Percentiles rank a stretch among this genome's conserved stretches.
Conservation (phyloP, 495 filamentous ascomycete genomes). For the Bombardia bombarda region DNA sequence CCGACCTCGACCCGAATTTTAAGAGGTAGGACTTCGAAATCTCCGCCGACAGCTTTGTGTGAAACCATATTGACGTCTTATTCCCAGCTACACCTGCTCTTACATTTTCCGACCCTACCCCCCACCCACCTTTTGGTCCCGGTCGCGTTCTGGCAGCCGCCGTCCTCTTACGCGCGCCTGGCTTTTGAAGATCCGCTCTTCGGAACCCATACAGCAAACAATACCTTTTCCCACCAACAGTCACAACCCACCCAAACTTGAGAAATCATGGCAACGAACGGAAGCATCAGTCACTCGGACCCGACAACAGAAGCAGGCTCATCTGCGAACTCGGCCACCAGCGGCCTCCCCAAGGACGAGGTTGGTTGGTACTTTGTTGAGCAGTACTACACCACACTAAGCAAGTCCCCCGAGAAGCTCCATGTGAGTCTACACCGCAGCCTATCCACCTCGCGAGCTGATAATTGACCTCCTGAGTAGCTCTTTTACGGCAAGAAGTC, state of each 20-base stretch:
- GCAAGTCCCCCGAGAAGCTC: conserved; percentile 86
- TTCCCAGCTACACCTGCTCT: not conserved
- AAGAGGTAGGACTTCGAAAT: too few species aligned
- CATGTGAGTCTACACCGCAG: conserved; percentile 50
- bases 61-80: not conserved
- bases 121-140: not conserved
- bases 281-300: conserved; percentile 28
- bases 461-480: conserved; percentile 23
- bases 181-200: conserved; percentile 8
- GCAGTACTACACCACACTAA: conserved; percentile 96
- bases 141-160: not conserved
- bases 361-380: conserved; percentile 99
- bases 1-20: too few species aligned
- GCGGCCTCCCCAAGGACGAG: conserved; percentile 62
- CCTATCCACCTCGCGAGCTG: conserved; percentile 5
- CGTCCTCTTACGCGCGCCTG: conserved; percentile 4
- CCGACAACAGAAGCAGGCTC: conserved; percentile 15
- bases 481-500: conserved; percentile 79
- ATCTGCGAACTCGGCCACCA: conserved; percentile 12
- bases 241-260: not conserved
- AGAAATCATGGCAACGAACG: conserved; percentile 44
- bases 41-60: too few species aligned
- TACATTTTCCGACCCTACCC: not conserved
- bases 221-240: conserved; percentile 2
- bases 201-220: not conserved